A percentile compares a stretch with the other conserved stretches of the same genome.
phyloP scores from a whole-genome alignment of 495 filamentous ascomycete species.

The Tuber brumale region DNA sequence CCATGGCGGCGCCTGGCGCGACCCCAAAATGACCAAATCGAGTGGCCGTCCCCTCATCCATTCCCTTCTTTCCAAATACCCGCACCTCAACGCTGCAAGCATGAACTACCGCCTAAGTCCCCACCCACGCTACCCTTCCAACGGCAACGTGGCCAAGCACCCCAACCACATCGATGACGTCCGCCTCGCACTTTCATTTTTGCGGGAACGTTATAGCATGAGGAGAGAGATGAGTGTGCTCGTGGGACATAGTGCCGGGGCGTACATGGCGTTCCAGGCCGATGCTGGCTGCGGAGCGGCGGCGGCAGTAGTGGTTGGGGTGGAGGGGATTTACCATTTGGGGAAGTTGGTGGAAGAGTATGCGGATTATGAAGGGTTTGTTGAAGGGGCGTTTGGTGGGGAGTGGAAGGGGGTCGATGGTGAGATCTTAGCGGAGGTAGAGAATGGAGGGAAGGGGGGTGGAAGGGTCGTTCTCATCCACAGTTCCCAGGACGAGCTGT shows the following conservation, averaged over 20 bases:
- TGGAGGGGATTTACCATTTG: constrained; percentile 64
- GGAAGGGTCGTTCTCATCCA: constrained; percentile 47
- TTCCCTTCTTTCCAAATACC: constrained; percentile 44
- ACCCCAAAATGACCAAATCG: constrained; percentile 56
- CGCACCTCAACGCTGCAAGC: constrained; percentile 54
- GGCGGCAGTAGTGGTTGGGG: constrained; percentile 48
- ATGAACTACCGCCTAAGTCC: constrained; percentile 76
- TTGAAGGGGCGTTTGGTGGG: constrained; percentile 58
- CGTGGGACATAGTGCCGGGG: constrained; percentile 71
- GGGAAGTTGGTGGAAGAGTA: constrained; percentile 50
- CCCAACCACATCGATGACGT: constrained; percentile 73
- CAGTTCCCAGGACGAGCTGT: too few species aligned
- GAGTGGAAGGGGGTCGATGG: constrained; percentile 50
- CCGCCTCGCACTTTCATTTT: constrained; percentile 55
- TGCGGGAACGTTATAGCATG: constrained; percentile 54
- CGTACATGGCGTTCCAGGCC: constrained; percentile 63
- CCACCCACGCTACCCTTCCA: constrained; percentile 53
- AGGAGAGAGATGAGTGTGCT: constrained; percentile 53
- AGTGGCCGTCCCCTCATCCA: constrained; percentile 49
- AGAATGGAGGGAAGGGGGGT: constrained; percentile 33
- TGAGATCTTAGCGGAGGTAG: constrained; percentile 50
- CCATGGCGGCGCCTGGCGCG: constrained; percentile 86
- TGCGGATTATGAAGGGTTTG: constrained; percentile 55
- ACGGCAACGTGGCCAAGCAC: constrained; percentile 46
- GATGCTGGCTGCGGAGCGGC: constrained; percentile 36